Evolutionary conservation across 1,139 yeast genomes (phyloP), one percentile per base, ranked within the genome.

Genomic region (Geotrichum carabidarum): DNA sequence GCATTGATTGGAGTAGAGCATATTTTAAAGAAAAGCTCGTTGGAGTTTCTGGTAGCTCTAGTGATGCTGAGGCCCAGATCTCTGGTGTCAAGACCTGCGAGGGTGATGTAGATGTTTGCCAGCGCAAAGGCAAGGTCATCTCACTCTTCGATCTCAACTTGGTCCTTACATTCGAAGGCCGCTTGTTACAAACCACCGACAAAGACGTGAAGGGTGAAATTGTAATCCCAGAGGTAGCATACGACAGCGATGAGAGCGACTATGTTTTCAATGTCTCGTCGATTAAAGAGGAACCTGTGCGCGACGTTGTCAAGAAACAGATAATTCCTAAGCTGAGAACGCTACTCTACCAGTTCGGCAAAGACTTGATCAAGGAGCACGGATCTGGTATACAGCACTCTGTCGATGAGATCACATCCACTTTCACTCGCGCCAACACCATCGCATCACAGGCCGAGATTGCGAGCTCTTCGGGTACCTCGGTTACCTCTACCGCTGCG

Each of bases 41-140:
- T 9, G 84, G 84, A 1, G 61, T 82, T 45, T 59, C 69, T 7
- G 79, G 76, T n/a, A 73, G 73, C 12, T 62, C 62, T 31, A 71
- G 69, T 17, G 74, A 65, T 12, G 68, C 72, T 38, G 63, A 68
- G 2, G 83, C 77, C 11, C 67, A 69, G 44, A 76, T 91, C 48
- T 69, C 76, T 34, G 69, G 76, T 14, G 77, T 90, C 12, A 81
- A 88, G 17, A 78, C 86, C 7, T 79, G 91, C 36, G 95, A 87
- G 63, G 99, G 99, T 50, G 99, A 93, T 64, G 95, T 90, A 58
- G 98, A 90, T 67, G 98, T 93, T 36, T 86, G 89, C 59, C 99
- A 93, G 74, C 83, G 99, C 64, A 93, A 94, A 72, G 99, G 99
- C 17, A 91, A 93, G 69, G 95, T 93, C 43, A 91, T 93, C 64